These are phyloP conservation scores for Zygosaccharomyces kombuchaensis DNA, from an alignment of 805 yeast genomes.

Conservation along the genomic window DNA sequence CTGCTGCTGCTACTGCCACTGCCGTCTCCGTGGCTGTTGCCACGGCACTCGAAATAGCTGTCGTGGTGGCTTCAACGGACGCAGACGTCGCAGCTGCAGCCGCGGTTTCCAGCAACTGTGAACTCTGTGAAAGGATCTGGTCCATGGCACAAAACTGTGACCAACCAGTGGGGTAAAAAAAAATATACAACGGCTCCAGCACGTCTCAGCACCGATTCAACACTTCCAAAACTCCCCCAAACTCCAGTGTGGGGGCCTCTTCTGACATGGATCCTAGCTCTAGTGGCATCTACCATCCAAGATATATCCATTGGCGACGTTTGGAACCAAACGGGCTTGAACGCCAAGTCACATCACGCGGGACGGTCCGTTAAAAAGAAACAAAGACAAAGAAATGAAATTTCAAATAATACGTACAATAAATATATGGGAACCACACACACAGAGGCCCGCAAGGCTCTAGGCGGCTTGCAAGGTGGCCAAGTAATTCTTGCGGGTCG, in stretches of 20 bases:
- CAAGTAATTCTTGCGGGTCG: conserved; percentile 45
- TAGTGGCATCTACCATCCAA: background rate
- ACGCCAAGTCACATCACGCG: background rate
- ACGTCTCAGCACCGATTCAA: background rate
- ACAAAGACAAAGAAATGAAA: background rate
- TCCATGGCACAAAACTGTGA: background rate
- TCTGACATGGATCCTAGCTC: background rate
- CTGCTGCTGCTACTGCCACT: conserved; percentile 4
- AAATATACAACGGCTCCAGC: background rate
- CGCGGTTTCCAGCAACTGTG: background rate
- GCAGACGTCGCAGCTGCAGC: background rate
- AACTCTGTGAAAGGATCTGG: background rate
- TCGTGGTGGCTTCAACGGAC: conserved; percentile 3
- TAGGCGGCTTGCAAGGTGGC: conserved; percentile 2
- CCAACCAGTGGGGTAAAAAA: background rate
- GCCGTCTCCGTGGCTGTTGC: conserved; percentile 7
- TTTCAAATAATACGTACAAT: too few species aligned
- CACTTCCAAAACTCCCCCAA: background rate
- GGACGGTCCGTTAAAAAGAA: background rate
- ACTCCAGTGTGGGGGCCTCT: background rate
- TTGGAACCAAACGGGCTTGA: background rate
- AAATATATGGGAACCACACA: too few species aligned
- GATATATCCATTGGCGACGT: conserved; percentile 4
- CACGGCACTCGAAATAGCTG: background rate
- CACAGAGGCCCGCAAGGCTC: background rate